Percentiles rank a stretch among this genome's conserved stretches.
Conservation (phyloP, 2,329 filamentous ascomycete genomes). For the Fusarium tuaranense region DNA sequence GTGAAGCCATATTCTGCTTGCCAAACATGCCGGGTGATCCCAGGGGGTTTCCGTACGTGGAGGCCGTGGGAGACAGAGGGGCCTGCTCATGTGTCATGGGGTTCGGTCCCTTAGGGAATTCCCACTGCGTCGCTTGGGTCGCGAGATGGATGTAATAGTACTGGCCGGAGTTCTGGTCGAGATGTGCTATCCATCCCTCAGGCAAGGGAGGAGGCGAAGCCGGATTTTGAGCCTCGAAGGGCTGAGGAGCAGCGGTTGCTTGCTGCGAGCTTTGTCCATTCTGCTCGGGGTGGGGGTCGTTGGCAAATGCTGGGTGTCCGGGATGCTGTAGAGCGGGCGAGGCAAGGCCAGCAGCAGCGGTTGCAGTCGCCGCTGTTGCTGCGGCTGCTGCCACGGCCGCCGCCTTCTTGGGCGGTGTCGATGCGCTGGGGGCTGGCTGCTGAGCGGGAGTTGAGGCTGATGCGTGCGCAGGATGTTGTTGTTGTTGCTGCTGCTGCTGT, state of each 20-base stretch:
- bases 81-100: constrained; percentile 85
- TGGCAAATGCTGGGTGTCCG: constrained; percentile 90
- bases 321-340: constrained; percentile 67
- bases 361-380: constrained; percentile 36
- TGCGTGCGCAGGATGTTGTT: constrained; percentile 21
- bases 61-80: constrained; percentile 85
- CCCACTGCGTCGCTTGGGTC: constrained; percentile 97
- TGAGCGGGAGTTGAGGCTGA: constrained; percentile 46
- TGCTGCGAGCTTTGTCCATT: constrained; percentile 61
- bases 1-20: constrained; percentile 73
- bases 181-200: constrained; percentile 97
- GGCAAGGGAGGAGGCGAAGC: constrained; percentile 92
- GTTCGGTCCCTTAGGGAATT: constrained; percentile 96
- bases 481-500: not conserved
- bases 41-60: constrained; percentile 80
- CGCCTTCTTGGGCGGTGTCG: constrained; percentile 48
- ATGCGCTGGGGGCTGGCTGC: constrained; percentile 31
- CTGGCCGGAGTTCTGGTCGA: constrained; percentile 94
- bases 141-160: constrained; percentile 99
- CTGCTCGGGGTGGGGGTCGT: constrained; percentile 73
- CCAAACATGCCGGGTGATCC: constrained; percentile 73
- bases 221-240: constrained; percentile 65
- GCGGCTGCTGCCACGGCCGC: constrained; percentile 8
- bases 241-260: constrained; percentile 58
- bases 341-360: constrained; percentile 49